These are phyloP conservation scores for Trichoderma virens DNA, from an alignment of 495 filamentous ascomycete species.

Conservation along the genomic window DNA sequence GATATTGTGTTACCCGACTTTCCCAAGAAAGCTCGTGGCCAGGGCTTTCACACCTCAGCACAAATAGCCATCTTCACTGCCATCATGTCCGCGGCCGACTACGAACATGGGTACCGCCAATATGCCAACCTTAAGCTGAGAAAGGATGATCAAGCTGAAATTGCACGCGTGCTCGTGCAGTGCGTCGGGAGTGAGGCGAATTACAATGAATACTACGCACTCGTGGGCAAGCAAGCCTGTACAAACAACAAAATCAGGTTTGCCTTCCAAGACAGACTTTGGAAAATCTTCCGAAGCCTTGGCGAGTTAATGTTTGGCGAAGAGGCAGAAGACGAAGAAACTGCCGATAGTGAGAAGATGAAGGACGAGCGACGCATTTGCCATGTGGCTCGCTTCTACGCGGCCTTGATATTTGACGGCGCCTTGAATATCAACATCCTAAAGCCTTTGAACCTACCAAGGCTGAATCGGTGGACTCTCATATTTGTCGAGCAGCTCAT, in stretches of 20 bases:
- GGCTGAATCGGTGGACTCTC: conserved; percentile 66
- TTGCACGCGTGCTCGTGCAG: conserved; percentile 80
- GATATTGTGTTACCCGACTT: conserved; percentile 12
- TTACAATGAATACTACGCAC: conserved; percentile 90
- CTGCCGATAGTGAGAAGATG: conserved; percentile 41
- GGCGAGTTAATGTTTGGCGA: conserved; percentile 62
- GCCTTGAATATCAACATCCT: conserved; percentile 56
- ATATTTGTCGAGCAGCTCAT: conserved; percentile 74
- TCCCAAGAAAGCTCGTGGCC: conserved; percentile 50
- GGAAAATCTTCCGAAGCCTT: conserved; percentile 80
- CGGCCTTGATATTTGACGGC: conserved; percentile 59
- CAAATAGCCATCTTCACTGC: conserved; percentile 87
- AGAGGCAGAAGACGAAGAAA: conserved; percentile 40
- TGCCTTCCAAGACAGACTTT: conserved; percentile 78
- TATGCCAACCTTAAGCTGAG: conserved; percentile 79
- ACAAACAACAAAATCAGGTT: conserved; percentile 62
- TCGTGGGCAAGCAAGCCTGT: conserved; percentile 71
- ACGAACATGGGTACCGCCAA: conserved; percentile 69
- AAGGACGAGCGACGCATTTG: conserved; percentile 60
- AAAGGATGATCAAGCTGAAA: conserved; percentile 75
- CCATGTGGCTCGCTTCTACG: conserved; percentile 84
- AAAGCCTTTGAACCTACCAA: conserved; percentile 69
- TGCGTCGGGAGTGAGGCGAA: conserved; percentile 73
- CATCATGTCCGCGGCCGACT: conserved; percentile 82
- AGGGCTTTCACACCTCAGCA: conserved; percentile 92